A percentile compares a stretch with the other conserved stretches of the same genome.
These are phyloP conservation scores for Chernovozyma aurita DNA, from an alignment of 1,139 yeast species.

Conservation along the genomic window DNA sequence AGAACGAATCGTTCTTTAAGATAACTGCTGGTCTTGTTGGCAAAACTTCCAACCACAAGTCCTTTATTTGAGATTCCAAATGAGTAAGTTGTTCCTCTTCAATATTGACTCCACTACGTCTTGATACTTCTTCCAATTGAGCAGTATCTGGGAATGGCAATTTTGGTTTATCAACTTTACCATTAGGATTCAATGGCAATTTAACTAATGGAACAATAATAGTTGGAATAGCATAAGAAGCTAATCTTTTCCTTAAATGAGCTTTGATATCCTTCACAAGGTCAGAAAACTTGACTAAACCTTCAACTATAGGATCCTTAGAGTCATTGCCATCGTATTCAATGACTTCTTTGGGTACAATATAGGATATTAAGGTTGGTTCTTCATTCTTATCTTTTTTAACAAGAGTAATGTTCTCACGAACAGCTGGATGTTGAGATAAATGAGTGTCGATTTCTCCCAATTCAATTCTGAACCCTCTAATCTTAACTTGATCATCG, in stretches of 20 bases:
- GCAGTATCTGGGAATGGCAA: constrained; percentile 91
- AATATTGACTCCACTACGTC: constrained; percentile 31
- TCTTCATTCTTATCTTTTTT: constrained; percentile 90
- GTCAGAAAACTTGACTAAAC: constrained; percentile 70
- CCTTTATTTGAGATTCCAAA: constrained; percentile 65
- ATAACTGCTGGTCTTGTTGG: constrained; percentile 82
- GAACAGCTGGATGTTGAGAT: constrained; percentile 84
- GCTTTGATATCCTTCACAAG: constrained; percentile 76
- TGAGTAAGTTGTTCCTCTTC: constrained; percentile 51
- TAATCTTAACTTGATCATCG: constrained; percentile 96
- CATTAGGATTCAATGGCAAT: constrained; percentile 94
- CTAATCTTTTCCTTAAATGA: constrained; percentile 82
- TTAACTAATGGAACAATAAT: constrained; percentile 81
- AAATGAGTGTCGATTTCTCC: constrained; percentile 98
- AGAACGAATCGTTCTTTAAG: constrained; percentile 80
- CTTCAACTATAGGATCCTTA: constrained; percentile 69
- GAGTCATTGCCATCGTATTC: constrained; percentile 26
- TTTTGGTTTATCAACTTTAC: constrained; percentile 96
- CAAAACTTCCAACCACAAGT: constrained; percentile 79
- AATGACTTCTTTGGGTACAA: constrained; percentile 69
- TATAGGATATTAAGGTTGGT: constrained; percentile 83
- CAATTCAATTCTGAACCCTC: constrained; percentile 96
- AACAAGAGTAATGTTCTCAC: constrained; percentile 92
- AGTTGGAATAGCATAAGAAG: constrained; percentile 91
- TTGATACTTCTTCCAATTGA: constrained; percentile 69